These are phyloP conservation scores for Amanita subjunquillea DNA, from an alignment of 768 basidiomycete species.

Conservation along the genomic window DNA sequence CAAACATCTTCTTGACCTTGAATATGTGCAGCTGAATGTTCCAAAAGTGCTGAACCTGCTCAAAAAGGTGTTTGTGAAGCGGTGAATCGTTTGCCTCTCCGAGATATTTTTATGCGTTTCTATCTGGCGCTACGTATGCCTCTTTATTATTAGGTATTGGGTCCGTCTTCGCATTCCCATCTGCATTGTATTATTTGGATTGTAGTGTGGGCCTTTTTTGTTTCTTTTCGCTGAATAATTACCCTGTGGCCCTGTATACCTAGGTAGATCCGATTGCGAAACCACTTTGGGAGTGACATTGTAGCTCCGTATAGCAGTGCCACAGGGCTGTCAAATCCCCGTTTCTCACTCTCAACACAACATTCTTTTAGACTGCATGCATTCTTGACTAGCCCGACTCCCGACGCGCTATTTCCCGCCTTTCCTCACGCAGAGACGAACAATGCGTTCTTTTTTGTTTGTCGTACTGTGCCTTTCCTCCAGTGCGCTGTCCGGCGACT, in stretches of 20 bases:
- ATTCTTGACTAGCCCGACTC: background rate
- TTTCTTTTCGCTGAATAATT: constrained; percentile 4
- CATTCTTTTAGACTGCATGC: constrained; percentile 3
- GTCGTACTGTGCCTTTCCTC: background rate
- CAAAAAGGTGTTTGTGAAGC: constrained; percentile 90
- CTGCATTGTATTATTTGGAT: constrained; percentile 5
- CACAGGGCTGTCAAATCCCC: background rate
- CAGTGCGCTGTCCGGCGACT: constrained; percentile 6
- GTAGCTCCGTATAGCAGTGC: too few relatives aligned
- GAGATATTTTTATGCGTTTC: constrained; percentile 12
- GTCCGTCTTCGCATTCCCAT: background rate
- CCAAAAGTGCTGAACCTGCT: constrained; percentile 87
- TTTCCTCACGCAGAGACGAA: background rate
- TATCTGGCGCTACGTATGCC: constrained; percentile 6
- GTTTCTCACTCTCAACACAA: background rate
- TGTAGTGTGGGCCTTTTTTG: background rate
- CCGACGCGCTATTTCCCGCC: background rate
- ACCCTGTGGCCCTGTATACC: background rate
- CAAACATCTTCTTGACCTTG: constrained; percentile 90
- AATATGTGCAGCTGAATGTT: constrained; percentile 96
- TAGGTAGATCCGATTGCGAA: background rate
- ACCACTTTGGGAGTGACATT: background rate
- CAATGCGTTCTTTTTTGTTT: constrained; percentile 6
- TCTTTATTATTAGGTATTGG: constrained; percentile 10
- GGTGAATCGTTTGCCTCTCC: constrained; percentile 32